phyloP scores from a whole-genome alignment of 2,329 filamentous ascomycete genomes.

The Tolypocladium ovalisporum region DNA sequence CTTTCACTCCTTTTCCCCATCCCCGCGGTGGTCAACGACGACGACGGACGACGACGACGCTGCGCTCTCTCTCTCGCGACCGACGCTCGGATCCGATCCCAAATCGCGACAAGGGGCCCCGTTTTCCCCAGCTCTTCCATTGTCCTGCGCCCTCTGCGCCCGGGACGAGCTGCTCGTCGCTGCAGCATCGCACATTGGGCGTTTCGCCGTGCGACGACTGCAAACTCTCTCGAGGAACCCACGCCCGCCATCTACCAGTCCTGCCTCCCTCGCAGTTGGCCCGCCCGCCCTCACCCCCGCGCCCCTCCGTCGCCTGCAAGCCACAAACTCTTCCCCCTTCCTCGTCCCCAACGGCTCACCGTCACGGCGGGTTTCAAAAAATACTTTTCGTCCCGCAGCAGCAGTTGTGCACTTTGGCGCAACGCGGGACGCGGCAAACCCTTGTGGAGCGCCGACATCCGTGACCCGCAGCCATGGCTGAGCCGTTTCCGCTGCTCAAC shows the following conservation, averaged over 20 bases:
- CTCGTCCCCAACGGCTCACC: background rate
- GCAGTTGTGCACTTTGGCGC: background rate
- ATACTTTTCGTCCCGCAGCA: too few species aligned
- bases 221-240: background rate
- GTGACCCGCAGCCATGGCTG: constrained; percentile 28
- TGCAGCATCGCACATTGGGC: too few species aligned
- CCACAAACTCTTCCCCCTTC: background rate
- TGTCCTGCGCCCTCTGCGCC: too few species aligned
- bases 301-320: background rate
- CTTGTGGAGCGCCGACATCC: background rate
- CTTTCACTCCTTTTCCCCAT: too few species aligned
- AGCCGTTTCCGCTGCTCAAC: constrained; percentile 46
- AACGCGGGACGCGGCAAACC: background rate
- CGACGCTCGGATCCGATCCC: too few species aligned
- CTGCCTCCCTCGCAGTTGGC: background rate
- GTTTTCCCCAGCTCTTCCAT: too few species aligned
- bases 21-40: background rate
- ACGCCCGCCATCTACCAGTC: background rate
- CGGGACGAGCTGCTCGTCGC: too few species aligned
- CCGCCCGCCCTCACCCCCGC: background rate
- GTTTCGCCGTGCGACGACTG: too few species aligned
- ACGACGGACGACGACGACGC: too few species aligned
- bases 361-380: background rate
- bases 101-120: too few species aligned
- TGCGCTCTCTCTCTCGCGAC: too few species aligned